Evolutionary conservation across 2,329 filamentous ascomycete genomes (phyloP).

Genomic region (Metarhizium guizhouense): DNA sequence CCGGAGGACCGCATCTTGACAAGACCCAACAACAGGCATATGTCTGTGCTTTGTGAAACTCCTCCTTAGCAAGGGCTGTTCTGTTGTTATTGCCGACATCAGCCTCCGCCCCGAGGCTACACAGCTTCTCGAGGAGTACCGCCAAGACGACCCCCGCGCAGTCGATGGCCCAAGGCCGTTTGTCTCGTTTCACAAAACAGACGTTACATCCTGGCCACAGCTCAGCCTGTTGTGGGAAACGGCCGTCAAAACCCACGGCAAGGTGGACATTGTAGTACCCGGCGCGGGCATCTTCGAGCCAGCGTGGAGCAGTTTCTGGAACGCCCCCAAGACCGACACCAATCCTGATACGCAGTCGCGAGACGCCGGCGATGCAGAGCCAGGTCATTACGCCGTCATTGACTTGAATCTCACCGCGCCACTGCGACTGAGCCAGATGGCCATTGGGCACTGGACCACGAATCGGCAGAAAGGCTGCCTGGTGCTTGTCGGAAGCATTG

Average conservation of each 20-base stretch:
- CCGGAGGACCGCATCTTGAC: neutral
- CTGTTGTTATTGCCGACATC: constrained; percentile 36
- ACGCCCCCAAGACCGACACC: constrained; percentile 19
- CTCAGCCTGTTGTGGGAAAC: constrained; percentile 21
- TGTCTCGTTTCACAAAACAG: constrained; percentile 25
- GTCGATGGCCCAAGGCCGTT: constrained; percentile 12
- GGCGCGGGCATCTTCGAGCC: constrained; percentile 30
- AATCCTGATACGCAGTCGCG: constrained; percentile 18
- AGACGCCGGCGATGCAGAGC: constrained; percentile 19
- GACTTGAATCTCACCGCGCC: constrained; percentile 29
- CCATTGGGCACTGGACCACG: constrained; percentile 27
- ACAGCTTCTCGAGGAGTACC: constrained; percentile 21
- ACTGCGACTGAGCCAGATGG: constrained; percentile 28
- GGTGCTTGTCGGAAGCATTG: constrained; percentile 25
- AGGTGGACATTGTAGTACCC: constrained; percentile 26
- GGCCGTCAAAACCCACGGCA: constrained; percentile 18
- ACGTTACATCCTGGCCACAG: constrained; percentile 28
- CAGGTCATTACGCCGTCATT: constrained; percentile 24
- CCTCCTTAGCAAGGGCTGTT: constrained; percentile 31
- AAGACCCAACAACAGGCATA: constrained; percentile 27
- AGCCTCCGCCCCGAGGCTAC: constrained; percentile 25
- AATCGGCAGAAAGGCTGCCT: constrained; percentile 19
- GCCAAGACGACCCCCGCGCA: constrained; percentile 11
- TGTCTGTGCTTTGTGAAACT: constrained; percentile 34
- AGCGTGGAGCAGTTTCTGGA: constrained; percentile 26